Evolutionary conservation across 2,329 filamentous ascomycete genomes (phyloP).

Genomic region (Trichophyton rubrum): DNA sequence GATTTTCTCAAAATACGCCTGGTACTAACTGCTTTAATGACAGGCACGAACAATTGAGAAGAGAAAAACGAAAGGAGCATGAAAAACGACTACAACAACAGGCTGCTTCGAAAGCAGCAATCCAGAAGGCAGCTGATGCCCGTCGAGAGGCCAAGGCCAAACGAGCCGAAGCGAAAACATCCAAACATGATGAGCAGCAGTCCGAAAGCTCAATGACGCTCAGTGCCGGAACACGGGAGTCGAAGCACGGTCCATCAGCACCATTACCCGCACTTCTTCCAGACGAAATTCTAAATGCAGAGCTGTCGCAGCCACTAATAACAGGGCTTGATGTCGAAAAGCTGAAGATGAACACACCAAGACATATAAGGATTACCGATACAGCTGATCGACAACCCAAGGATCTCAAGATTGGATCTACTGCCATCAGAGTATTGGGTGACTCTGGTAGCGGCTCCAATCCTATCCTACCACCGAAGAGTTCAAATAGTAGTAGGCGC

Average conservation of each 20-base stretch:
- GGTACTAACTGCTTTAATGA: not conserved
- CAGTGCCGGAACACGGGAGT: constrained; percentile 26
- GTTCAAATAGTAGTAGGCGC: constrained; percentile 28
- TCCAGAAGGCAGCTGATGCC: constrained; percentile 15
- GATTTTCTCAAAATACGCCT: not conserved
- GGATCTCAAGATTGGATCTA: constrained; percentile 38
- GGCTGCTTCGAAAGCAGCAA: constrained; percentile 20
- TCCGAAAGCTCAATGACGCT: constrained; percentile 33
- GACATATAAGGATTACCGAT: constrained; percentile 31
- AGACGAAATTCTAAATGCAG: constrained; percentile 38
- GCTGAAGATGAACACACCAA: constrained; percentile 18
- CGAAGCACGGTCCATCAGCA: constrained; percentile 13
- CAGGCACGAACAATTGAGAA: constrained; percentile 29
- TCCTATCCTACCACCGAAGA: constrained; percentile 33
- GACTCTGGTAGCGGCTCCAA: constrained; percentile 14
- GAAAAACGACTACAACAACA: constrained; percentile 30
- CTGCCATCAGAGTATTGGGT: constrained; percentile 39
- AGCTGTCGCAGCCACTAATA: constrained; percentile 35
- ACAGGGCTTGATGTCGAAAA: constrained; percentile 28
- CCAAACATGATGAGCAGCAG: constrained; percentile 23
- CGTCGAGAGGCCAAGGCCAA: constrained; percentile 1
- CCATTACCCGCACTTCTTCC: constrained; percentile 41
- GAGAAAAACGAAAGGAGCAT: constrained; percentile 29
- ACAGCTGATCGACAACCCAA: constrained; percentile 37
- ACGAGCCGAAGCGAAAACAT: not conserved